Evolutionary conservation across 1,284 basidiomycete species (phyloP).

Genomic region (Schizophyllum amplum): DNA sequence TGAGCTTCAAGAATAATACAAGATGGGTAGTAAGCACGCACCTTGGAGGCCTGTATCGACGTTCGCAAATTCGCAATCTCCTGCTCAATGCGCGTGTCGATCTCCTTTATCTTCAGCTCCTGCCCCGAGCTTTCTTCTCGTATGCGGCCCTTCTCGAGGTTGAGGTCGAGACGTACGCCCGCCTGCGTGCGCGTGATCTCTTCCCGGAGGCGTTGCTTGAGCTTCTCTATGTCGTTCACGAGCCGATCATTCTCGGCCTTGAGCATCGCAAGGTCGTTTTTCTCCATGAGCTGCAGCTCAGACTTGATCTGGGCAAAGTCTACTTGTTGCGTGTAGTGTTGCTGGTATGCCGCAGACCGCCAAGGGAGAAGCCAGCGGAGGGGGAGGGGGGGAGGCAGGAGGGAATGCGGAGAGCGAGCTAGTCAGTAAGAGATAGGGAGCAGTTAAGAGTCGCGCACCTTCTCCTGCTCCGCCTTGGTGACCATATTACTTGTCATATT

Average conservation of each 20-base stretch:
- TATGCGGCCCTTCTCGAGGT: conserved; percentile 95
- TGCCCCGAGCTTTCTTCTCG: conserved; percentile 90
- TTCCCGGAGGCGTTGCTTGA: conserved; percentile 91
- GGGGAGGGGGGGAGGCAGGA: not conserved
- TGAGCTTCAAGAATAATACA: not conserved
- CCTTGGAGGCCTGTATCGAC: conserved; percentile 90
- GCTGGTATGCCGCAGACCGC: conserved; percentile 32
- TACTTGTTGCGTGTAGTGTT: conserved; percentile 93
- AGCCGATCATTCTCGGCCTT: conserved; percentile 94
- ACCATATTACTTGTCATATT: conserved; percentile 95
- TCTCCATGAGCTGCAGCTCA: conserved; percentile 93
- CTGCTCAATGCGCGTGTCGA: conserved; percentile 95
- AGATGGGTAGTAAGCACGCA: conserved; percentile 9
- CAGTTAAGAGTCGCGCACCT: conserved; percentile 51
- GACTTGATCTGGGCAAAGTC: conserved; percentile 97
- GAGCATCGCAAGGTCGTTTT: conserved; percentile 94
- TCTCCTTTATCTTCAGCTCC: conserved; percentile 97
- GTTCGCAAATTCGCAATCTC: conserved; percentile 91
- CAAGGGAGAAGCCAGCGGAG: not conserved
- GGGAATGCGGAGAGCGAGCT: not conserved
- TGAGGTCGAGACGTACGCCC: conserved; percentile 91
- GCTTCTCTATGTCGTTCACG: conserved; percentile 87
- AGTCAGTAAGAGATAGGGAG: not conserved
- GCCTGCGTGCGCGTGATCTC: conserved; percentile 90
- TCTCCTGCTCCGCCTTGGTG: conserved; percentile 90